phyloP scores from a whole-genome alignment of 352 stramenopile species.

The Phytophthora pisi region DNA sequence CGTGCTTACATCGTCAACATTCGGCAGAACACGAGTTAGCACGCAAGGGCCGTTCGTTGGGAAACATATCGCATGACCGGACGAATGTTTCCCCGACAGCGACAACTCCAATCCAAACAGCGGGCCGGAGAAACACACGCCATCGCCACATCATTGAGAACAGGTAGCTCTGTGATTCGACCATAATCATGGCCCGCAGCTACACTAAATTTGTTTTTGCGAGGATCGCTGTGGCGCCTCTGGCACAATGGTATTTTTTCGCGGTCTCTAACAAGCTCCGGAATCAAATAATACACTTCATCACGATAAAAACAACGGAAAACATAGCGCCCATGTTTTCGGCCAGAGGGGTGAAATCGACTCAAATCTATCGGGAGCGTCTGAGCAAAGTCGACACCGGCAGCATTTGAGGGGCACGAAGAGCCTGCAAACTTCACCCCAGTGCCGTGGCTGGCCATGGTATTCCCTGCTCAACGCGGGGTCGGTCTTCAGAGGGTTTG shows the following conservation, averaged over 20 bases:
- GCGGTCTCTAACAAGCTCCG: conserved; percentile 22
- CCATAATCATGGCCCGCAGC: conserved; percentile 33
- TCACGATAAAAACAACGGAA: conserved; percentile 11
- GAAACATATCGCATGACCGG: conserved; percentile 22
- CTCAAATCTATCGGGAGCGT: too few species aligned
- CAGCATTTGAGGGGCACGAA: too few species aligned
- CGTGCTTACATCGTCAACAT: background rate
- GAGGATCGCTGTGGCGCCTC: conserved; percentile 7
- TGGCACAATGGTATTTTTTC: conserved; percentile 19
- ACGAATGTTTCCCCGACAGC: conserved; percentile 19
- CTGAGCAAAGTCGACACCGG: too few species aligned
- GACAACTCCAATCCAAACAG: conserved; percentile 13
- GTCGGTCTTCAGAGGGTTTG: too few species aligned
- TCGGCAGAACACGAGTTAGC: conserved; percentile 7
- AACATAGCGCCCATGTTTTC: too few species aligned
- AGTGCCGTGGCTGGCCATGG: too few species aligned
- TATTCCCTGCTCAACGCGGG: too few species aligned
- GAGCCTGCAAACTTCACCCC: too few species aligned
- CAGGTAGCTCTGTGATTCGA: conserved; percentile 5
- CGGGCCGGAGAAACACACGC: conserved; percentile 4
- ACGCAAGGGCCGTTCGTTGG: conserved; percentile 7
- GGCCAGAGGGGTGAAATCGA: too few species aligned
- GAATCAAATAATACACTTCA: conserved; percentile 28
- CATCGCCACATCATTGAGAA: conserved; percentile 9
- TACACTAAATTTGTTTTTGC: conserved; percentile 24